phyloP scores from a whole-genome alignment of 192 early-diverging fungal species.

The Rhizoclosmatium globosum region DNA sequence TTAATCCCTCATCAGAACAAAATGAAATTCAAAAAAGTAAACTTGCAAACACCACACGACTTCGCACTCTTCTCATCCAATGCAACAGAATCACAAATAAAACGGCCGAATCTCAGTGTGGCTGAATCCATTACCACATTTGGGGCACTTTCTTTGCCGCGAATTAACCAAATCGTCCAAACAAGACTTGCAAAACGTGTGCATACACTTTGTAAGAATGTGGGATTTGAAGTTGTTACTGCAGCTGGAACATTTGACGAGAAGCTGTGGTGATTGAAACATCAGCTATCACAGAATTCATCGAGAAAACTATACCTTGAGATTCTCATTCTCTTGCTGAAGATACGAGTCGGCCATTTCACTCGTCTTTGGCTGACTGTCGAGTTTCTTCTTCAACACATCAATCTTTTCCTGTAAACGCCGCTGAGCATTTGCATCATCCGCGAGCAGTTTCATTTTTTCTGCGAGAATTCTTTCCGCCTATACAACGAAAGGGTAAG shows the following conservation, averaged over 20 bases:
- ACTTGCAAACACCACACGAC: no score
- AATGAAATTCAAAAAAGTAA: no score
- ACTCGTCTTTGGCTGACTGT: constrained; percentile 67
- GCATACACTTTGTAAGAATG: constrained; percentile 88
- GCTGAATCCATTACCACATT: constrained; percentile 83
- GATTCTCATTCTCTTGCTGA: constrained; percentile 56
- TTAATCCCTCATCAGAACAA: no score
- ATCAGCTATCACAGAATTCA: neutral
- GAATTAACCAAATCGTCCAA: constrained; percentile 86
- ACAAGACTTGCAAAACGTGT: constrained; percentile 94
- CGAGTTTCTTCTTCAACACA: constrained; percentile 65
- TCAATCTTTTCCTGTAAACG: constrained; percentile 68
- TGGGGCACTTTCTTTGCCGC: constrained; percentile 93
- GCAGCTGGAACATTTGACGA: constrained; percentile 93
- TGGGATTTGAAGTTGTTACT: constrained; percentile 85
- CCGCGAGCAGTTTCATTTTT: constrained; percentile 65
- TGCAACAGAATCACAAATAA: constrained; percentile 24
- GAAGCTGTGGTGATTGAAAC: constrained; percentile 55
- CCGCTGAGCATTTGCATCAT: constrained; percentile 64
- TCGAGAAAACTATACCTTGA: constrained; percentile 50
- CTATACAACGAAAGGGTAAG: constrained; percentile 41
- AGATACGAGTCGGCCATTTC: constrained; percentile 66
- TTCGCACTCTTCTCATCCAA: no score
- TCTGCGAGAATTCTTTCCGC: constrained; percentile 68
- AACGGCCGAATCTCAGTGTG: constrained; percentile 22